Percentiles rank a stretch among this genome's conserved stretches.
Evolutionary conservation across 441 rosid genomes (phyloP).

Genomic region (Gossypium laxum): DNA sequence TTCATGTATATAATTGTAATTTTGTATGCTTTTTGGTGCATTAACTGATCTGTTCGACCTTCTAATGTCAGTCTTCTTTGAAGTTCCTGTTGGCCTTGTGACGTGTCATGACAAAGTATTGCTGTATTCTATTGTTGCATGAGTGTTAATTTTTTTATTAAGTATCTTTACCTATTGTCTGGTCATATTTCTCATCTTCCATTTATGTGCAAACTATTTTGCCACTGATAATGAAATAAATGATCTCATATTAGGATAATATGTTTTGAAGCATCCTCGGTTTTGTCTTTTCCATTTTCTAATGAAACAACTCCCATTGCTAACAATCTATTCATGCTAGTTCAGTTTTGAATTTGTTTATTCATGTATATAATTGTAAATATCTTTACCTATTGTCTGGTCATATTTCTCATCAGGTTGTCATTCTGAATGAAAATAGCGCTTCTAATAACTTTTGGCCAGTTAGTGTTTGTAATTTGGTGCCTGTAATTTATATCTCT

Average conservation of each 20-base stretch:
- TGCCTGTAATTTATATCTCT: not conserved
- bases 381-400: not conserved
- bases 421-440: not conserved
- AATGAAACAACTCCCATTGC: not conserved
- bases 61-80: not conserved
- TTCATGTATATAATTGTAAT: not conserved
- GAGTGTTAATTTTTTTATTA: not conserved
- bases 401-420: not conserved
- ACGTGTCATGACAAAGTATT: not conserved
- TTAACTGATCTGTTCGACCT: not conserved
- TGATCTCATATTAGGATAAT: not conserved
- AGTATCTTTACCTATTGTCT: not conserved
- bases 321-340: not conserved
- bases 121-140: not conserved
- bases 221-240: not conserved
- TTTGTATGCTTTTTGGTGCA: not conserved
- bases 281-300: not conserved
- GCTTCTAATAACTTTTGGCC: not conserved
- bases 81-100: not conserved
- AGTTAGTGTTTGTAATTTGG: not conserved
- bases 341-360: not conserved
- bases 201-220: not conserved
- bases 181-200: not conserved
- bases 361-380: not conserved
- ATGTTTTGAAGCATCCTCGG: not conserved